phyloP scores from a whole-genome alignment of 2,329 filamentous ascomycete species.

The Fusarium udum region DNA sequence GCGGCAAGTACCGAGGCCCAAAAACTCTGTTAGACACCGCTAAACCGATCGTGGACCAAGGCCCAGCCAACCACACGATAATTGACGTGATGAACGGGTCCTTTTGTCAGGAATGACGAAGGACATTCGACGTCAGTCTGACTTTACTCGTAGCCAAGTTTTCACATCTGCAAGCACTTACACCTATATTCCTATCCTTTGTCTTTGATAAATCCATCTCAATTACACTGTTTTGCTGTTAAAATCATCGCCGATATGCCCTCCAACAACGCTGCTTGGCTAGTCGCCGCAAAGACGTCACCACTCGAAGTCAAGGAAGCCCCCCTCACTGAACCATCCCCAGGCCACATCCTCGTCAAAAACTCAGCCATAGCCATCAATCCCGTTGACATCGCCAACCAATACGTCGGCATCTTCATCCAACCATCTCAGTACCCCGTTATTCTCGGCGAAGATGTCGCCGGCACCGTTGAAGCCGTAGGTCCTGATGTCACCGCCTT shows the following conservation, averaged over 20 bases:
- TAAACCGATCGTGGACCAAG: constrained; percentile 15
- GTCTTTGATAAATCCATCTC: not conserved
- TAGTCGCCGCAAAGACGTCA: constrained; percentile 19
- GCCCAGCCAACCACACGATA: constrained; percentile 1
- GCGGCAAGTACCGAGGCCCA: not conserved
- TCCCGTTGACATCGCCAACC: constrained; percentile 42
- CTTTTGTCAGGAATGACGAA: not conserved
- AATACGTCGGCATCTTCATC: constrained; percentile 24
- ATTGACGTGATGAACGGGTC: not conserved
- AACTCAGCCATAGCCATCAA: constrained; percentile 48
- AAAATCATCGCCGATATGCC: not conserved
- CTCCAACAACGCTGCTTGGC: constrained; percentile 22
- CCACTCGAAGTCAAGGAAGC: constrained; percentile 28
- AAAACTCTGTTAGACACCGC: constrained; percentile 5
- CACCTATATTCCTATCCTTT: not conserved
- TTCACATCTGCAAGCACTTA: not conserved
- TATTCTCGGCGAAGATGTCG: constrained; percentile 46
- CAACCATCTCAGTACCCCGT: constrained; percentile 11
- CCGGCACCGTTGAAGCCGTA: constrained; percentile 47
- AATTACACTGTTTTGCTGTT: fast-evolving
- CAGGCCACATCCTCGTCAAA: constrained; percentile 40
- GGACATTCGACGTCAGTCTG: not conserved
- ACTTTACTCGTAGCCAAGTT: not conserved
- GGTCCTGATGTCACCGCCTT: constrained; percentile 38
- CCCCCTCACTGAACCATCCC: constrained; percentile 1